phyloP scores from a whole-genome alignment of 108 stramenopile genomes.

The Epithemia pelagica region DNA sequence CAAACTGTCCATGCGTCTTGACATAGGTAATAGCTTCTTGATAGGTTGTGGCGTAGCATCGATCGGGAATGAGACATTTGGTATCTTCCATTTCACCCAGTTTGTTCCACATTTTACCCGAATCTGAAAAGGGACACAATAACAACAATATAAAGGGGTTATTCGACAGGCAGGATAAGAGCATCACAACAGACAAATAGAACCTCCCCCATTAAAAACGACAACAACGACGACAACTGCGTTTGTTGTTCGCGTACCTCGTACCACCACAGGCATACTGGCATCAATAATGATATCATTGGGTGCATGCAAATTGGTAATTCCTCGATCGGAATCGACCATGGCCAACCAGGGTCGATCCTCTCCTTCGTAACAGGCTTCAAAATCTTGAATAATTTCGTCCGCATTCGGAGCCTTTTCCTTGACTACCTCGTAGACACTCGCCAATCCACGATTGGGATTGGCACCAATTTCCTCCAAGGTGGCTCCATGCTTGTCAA shows the following conservation, averaged over 20 bases:
- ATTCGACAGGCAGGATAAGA: no score
- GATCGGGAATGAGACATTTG: constrained; percentile 89
- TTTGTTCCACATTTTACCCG: constrained; percentile 95
- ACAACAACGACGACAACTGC: no score
- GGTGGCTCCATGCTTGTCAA: constrained; percentile 75
- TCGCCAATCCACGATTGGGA: constrained; percentile 81
- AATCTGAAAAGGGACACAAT: constrained; percentile 18
- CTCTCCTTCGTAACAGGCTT: constrained; percentile 64
- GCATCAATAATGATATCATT: constrained; percentile 89
- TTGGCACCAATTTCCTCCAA: constrained; percentile 83
- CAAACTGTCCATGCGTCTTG: constrained; percentile 84
- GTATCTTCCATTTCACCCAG: constrained; percentile 74
- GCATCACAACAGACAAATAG: no score
- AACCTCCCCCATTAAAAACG: no score
- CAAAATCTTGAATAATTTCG: constrained; percentile 74
- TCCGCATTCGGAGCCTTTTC: constrained; percentile 44
- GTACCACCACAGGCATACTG: constrained; percentile 85
- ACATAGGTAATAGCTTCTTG: constrained; percentile 83
- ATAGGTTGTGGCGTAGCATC: constrained; percentile 90
- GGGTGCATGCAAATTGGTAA: constrained; percentile 88
- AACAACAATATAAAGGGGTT: no score
- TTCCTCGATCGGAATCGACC: constrained; percentile 87
- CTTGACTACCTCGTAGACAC: constrained; percentile 34
- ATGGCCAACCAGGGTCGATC: constrained; percentile 89
- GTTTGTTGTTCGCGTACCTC: no score